Conservation (phyloP, 768 basidiomycete genomes). For the Phallus indusiatus region DNA sequence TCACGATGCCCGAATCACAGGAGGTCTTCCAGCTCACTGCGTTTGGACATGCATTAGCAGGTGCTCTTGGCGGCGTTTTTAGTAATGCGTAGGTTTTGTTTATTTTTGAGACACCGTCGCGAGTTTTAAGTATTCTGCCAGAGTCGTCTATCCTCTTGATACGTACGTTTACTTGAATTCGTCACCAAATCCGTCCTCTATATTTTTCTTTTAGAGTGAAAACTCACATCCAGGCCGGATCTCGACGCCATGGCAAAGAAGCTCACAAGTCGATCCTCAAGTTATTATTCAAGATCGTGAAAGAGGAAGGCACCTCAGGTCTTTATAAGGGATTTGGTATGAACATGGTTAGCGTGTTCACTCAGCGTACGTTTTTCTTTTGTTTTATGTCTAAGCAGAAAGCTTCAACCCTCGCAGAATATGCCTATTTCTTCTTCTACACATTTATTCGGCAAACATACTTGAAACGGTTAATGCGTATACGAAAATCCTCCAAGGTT, state of each 20-base stretch:
- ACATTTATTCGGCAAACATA: constrained; percentile 81
- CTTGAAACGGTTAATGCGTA: constrained; percentile 56
- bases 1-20: constrained; percentile 29
- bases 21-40: constrained; percentile 65
- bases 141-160: constrained; percentile 91
- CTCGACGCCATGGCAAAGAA: constrained; percentile 27
- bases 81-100: constrained; percentile 72
- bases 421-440: constrained; percentile 99
- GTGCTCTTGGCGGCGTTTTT: constrained; percentile 89
- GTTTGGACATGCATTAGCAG: constrained; percentile 82
- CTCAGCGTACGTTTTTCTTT: constrained; percentile 64
- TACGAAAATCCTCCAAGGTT: constrained; percentile 46
- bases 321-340: constrained; percentile 90
- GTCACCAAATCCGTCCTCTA: not conserved
- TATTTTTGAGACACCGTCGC: not conserved
- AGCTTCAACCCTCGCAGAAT: constrained; percentile 47
- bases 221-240: constrained; percentile 83
- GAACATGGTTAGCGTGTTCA: constrained; percentile 98
- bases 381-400: not conserved
- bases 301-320: constrained; percentile 72
- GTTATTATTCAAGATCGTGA: constrained; percentile 62
- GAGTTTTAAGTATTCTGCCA: constrained; percentile 21
- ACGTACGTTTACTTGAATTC: constrained; percentile 47
- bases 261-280: constrained; percentile 44
- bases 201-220: constrained; percentile 53